Evolutionary conservation across 2,329 filamentous ascomycete species (phyloP), one percentile per base, ranked within the genome.

Genomic region (Venturiaceae sp.): DNA sequence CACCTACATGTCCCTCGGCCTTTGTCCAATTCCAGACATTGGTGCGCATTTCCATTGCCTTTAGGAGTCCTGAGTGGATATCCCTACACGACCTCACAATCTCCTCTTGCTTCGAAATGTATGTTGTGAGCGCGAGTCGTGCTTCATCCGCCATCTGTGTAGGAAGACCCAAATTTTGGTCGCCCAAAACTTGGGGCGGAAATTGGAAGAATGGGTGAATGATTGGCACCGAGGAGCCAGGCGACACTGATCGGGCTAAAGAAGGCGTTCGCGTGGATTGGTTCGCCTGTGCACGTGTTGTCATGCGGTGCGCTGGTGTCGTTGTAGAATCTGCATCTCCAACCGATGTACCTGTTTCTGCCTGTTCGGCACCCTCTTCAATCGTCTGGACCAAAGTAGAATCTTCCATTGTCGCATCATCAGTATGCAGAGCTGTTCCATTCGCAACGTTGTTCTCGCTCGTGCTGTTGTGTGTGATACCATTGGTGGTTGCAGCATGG

Each of bases 41-140:
- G 65, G 83, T 83, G 30, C 89, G 81, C 70, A 88, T 80, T 47
- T 87, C 80, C 64, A 92, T 85, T 1, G 88, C 88, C 64, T 82
- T 82, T 61, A 91, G 76, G 56, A 95, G 77, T 1, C 88, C 87
- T 55, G 84, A 78, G 62, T 88, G 85, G 53, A 94, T 76, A 60
- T 80, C 81, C 58, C 82, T 80, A 1, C 85, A 81, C 7, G 87
- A 85, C 4, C 88, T 83, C 58, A 88, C 86, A 2, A 92, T 83
- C 69, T 94, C 89, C 66, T 94, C 89, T 67, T 94, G 89, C 70
- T 92, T 92, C 66, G 92, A 89, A 28, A 92, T 84, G 68, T 90
- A 92, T 11, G 89, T 75, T 63, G 90, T 81, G 53, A 94, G 77
- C 19, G 91, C 73, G 59, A 86, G 81, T 60, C 89, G 83, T 46